phyloP scores from a whole-genome alignment of 352 stramenopile species.

The Globisporangium takayamanum region DNA sequence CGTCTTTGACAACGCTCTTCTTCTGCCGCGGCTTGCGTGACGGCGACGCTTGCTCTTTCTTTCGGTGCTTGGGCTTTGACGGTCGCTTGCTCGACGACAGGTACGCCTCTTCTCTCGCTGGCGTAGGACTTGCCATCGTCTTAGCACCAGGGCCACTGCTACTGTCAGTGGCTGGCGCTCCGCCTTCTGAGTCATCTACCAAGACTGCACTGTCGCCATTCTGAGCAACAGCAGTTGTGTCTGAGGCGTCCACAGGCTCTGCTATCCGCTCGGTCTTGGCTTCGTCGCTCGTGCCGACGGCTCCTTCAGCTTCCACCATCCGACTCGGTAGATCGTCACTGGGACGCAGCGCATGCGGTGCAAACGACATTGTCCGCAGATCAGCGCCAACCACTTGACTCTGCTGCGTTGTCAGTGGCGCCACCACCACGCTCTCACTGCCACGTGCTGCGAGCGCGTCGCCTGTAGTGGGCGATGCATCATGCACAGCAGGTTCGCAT shows the following conservation, averaged over 20 bases:
- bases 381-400: neutral
- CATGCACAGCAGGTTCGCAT: neutral
- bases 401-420: neutral
- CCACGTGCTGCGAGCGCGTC: too few relatives aligned
- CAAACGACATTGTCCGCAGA: slow-evolving; percentile 2
- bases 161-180: neutral
- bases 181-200: too few relatives aligned
- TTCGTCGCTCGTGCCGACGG: too few relatives aligned
- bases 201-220: too few relatives aligned
- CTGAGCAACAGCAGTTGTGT: too few relatives aligned
- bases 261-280: too few relatives aligned
- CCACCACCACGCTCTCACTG: too few relatives aligned
- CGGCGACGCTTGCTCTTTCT: slow-evolving; percentile 2
- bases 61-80: slow-evolving; percentile 6
- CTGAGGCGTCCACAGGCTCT: too few relatives aligned
- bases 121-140: neutral
- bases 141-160: neutral
- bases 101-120: neutral
- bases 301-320: too few relatives aligned
- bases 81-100: neutral
- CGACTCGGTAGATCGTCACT: too few relatives aligned
- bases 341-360: neutral
- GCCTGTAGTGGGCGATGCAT: neutral
- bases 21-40: slow-evolving; percentile 1
- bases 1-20: slow-evolving; percentile 4